Conservation (phyloP, 2,329 filamentous ascomycete genomes). For the Fusarium verticillioides region DNA sequence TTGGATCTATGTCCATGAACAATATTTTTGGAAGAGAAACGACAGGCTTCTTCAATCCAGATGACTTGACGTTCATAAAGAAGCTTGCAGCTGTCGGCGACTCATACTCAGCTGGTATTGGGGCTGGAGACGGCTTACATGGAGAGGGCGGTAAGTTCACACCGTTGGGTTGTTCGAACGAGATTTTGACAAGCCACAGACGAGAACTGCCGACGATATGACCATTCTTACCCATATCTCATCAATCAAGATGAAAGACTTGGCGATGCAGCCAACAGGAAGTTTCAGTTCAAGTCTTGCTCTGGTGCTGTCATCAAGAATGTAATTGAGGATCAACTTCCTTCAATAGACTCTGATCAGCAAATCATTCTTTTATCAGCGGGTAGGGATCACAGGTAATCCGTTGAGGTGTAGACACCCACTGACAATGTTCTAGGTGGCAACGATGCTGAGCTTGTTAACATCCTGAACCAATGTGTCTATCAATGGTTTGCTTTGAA, state of each 20-base stretch:
- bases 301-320: not conserved
- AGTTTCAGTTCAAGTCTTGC: not conserved
- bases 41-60: accelerated
- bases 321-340: not conserved
- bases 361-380: not conserved
- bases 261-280: not conserved
- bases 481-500: slow-evolving; percentile 14
- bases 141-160: not conserved
- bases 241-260: not conserved
- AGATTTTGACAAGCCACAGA: not conserved
- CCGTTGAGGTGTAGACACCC: accelerated
- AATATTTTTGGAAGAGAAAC: not conserved
- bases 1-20: not conserved
- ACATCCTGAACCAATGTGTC: slow-evolving; percentile 12
- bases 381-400: accelerated
- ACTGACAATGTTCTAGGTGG: not conserved
- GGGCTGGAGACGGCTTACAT: slow-evolving; percentile 9
- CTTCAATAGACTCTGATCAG: not conserved
- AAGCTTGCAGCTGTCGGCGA: slow-evolving; percentile 26
- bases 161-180: accelerated
- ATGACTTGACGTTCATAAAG: not conserved
- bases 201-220: slow-evolving; percentile 12
- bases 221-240: slow-evolving; percentile 16
- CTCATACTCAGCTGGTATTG: slow-evolving; percentile 30
- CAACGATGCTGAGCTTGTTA: slow-evolving; percentile 15